Evolutionary conservation across 306 rosid genomes (phyloP), one percentile per base, ranked within the genome.

Genomic region (Cucurbita moschata): DNA sequence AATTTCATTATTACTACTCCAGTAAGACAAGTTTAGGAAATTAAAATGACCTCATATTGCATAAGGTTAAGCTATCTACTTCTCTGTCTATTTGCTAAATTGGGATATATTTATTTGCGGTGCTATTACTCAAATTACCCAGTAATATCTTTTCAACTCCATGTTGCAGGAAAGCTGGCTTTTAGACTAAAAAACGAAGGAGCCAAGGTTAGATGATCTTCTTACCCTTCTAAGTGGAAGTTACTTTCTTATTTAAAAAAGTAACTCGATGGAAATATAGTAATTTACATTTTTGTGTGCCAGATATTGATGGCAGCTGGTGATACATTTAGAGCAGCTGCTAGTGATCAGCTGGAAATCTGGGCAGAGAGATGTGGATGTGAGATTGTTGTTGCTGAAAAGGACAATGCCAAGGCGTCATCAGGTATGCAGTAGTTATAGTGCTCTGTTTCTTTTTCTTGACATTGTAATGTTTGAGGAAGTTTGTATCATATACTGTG

Each of bases 291-390:
- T 30, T 14, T 58, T 18, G 19, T 73, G 57, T 75, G 40, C 61
- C 82, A 91, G 99, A 89, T 94, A 78, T 67, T 94, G 83, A 85
- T 94, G 91, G 99, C 97, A 39, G 99, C 97, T 54, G 99, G 99
- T 53, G 99, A 94, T 85, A 94, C 99, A 37, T 94, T 91, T 81
- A 87, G 99, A 88, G 97, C 99, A 79, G 99, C 99, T 77, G 97
- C 99, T 37, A 82, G 96, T 77, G 99, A 94, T 75, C 97, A 94
- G 86, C 87, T 94, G 49, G 99, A 94, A 85, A 91, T 94, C 79
- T 94, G 99, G 99, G 99, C 99, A 15, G 96, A 87, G 84, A 87
- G 99, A 82, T 87, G 91, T 77, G 97, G 85, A 42, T 94, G 99
- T 83, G 96, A 94, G 83, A 94, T 94, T 80, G 86, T 94, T 77